A percentile compares a stretch with the other conserved stretches of the same genome.
Conservation (phyloP, 2,329 filamentous ascomycete genomes). For the Colletotrichum tropicicola region DNA sequence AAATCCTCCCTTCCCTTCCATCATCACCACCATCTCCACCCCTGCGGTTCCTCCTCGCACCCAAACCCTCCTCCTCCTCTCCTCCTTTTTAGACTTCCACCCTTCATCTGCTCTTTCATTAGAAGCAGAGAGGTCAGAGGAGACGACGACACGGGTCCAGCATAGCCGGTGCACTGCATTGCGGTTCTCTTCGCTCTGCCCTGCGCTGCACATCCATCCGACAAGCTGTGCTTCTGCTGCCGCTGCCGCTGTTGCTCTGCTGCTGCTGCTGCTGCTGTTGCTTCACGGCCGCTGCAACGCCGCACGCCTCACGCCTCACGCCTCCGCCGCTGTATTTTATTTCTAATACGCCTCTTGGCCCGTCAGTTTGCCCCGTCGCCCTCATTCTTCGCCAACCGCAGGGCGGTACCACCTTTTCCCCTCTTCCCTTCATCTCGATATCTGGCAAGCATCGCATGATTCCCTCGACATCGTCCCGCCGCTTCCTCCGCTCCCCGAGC, state of each 20-base stretch:
- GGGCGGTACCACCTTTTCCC: slow-evolving; percentile 29
- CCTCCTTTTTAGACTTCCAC: slow-evolving; percentile 21
- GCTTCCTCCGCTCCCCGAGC: slow-evolving; percentile 28
- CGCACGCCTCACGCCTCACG: background rate
- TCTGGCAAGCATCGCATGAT: slow-evolving; percentile 28
- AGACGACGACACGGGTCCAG: slow-evolving; percentile 25
- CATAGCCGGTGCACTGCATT: slow-evolving; percentile 14
- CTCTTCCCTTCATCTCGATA: slow-evolving; percentile 20
- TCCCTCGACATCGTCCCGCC: slow-evolving; percentile 21
- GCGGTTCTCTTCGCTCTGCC: slow-evolving; percentile 18
- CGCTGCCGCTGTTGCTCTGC: slow-evolving; percentile 4
- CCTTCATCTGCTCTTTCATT: slow-evolving; percentile 33
- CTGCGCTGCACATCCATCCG: slow-evolving; percentile 2
- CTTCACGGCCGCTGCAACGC: background rate
- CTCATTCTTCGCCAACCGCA: slow-evolving; percentile 29
- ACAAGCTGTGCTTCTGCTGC: slow-evolving; percentile 20
- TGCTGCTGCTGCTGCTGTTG: background rate
- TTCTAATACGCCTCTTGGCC: slow-evolving; percentile 26
- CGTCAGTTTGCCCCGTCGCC: slow-evolving; percentile 26
- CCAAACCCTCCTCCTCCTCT: slow-evolving; percentile 27
- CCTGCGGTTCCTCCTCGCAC: slow-evolving; percentile 26
- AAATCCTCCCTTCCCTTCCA: slow-evolving; percentile 29
- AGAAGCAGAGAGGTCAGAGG: slow-evolving; percentile 32
- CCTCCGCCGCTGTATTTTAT: slow-evolving; percentile 24
- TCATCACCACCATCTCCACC: slow-evolving; percentile 32